phyloP scores from a whole-genome alignment of 2,329 filamentous ascomycete species.

The Zalaria obscura region DNA sequence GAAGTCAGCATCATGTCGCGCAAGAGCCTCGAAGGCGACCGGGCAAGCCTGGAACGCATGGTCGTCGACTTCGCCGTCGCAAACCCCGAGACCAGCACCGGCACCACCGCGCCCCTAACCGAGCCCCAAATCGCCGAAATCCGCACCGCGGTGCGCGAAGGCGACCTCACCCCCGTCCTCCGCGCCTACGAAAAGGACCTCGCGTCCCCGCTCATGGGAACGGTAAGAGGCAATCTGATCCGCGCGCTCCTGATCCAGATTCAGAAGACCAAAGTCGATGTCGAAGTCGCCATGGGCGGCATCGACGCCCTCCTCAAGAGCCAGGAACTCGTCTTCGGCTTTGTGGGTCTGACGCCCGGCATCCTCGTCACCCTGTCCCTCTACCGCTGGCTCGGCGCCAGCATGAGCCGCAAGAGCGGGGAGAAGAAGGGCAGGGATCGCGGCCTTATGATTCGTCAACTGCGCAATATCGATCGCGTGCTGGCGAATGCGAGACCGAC shows the following conservation, averaged over 20 bases:
- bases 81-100: conserved; percentile 49
- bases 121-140: conserved; percentile 62
- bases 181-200: conserved; percentile 85
- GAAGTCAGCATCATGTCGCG: conserved; percentile 96
- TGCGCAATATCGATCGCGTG: conserved; percentile 75
- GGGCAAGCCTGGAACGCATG: conserved; percentile 90
- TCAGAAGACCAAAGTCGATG: conserved; percentile 97
- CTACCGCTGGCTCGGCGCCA: conserved; percentile 54
- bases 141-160: conserved; percentile 68
- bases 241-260: conserved; percentile 88
- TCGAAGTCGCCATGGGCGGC: conserved; percentile 89
- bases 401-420: conserved; percentile 59
- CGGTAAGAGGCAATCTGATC: conserved; percentile 73
- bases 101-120: conserved; percentile 33
- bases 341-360: conserved; percentile 84
- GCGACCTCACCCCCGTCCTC: conserved; percentile 83
- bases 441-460: conserved; percentile 57
- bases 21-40: conserved; percentile 77
- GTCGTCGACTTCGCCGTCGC: conserved; percentile 90
- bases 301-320: conserved; percentile 92
- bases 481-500: conserved; percentile 39
- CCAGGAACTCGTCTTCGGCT: conserved; percentile 95
- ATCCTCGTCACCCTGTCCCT: conserved; percentile 72
- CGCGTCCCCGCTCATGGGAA: conserved; percentile 65
- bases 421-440: conserved; percentile 50